Percentiles rank a stretch among this genome's conserved stretches.
These are phyloP conservation scores for Cryptococcus wingfieldii DNA, from an alignment of 1,284 basidiomycete genomes.

Conservation along the genomic window DNA sequence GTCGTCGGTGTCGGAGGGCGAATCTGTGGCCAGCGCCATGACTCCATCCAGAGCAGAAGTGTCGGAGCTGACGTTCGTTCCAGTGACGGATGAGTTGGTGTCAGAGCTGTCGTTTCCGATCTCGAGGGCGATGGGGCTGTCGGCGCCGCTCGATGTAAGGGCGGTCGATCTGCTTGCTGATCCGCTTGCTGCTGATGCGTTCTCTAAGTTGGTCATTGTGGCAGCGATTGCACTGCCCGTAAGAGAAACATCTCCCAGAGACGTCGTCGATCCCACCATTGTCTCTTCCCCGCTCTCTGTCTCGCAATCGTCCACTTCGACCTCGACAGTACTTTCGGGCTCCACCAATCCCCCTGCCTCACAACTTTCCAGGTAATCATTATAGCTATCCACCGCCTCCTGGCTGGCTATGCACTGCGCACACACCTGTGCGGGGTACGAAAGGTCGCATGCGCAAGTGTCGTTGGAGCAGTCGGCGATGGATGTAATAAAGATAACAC, in stretches of 20 bases:
- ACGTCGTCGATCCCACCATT: neutral
- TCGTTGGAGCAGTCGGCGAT: conserved; percentile 6
- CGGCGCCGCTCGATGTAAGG: neutral
- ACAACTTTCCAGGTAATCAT: conserved; percentile 11
- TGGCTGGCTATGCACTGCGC: conserved; percentile 12
- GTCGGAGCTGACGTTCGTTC: neutral
- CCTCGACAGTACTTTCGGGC: conserved; percentile 7
- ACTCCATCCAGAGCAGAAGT: neutral
- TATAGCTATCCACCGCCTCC: conserved; percentile 6
- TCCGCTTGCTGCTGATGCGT: neutral
- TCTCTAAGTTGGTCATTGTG: too few species aligned
- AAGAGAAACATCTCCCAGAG: neutral
- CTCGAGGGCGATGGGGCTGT: neutral
- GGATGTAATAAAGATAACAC: conserved; percentile 5
- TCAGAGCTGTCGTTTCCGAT: neutral
- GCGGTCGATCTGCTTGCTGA: neutral
- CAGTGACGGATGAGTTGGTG: neutral
- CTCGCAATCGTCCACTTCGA: conserved; percentile 1
- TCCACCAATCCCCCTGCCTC: neutral
- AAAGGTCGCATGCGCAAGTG: conserved; percentile 11
- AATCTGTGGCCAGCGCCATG: neutral
- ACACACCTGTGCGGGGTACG: conserved; percentile 13
- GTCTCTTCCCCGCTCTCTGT: neutral
- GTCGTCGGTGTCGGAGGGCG: neutral
- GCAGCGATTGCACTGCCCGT: too few species aligned